Base-by-base conservation (phyloP, 208 protist genomes). In the Leptomonas pyrrhocoris region DNA sequence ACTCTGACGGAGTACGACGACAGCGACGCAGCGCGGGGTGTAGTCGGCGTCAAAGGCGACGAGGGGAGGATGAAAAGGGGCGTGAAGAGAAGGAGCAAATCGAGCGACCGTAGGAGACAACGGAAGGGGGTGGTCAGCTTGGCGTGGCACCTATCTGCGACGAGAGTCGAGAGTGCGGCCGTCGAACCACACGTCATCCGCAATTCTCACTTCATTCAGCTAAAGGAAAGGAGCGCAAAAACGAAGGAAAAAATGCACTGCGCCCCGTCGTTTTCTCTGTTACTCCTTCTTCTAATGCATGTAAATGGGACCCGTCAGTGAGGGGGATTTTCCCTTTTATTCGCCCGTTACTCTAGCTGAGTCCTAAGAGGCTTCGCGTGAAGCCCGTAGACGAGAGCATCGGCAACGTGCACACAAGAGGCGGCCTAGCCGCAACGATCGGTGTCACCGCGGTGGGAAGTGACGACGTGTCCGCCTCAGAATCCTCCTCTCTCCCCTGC, bases 351-450 rank as follows among this genome's bases (percentile, higher is more conserved):
- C 5, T 8, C 66, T 40, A 77, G 38, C 30, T 77, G 9, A 77
- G n/a, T 3, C 71, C 71, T 36, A 77, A 30, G 1, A 77, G 56
- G 5, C 63, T 66, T 50, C 71, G 53, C 31, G 61, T 66, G 31
- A 77, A 77, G 7, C 71, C 71, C n/a, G 63, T 71, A 2, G 71
- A 60, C 3, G 71, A 71, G 16, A 66, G 54, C 71, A 77, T 77
- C 23, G 71, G 62, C 45, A 77, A 21, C 36, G 23, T 28, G 42
- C 63, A 77, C 36, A 53, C 30, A n/a, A 27, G 64, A 12, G 42
- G 51, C 40, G 1, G 34, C 38, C 4, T 8, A 18, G 43, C 7
- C 6, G 49, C 15, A 15, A 23, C 16, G n/a, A 38, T 25, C 34
- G 50, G 19, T 58, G 16, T 13, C 43, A 18, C 25, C 4, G 54